Base-by-base conservation (phyloP, 2,329 filamentous ascomycete species). In the Escovopsis weberi region DNA sequence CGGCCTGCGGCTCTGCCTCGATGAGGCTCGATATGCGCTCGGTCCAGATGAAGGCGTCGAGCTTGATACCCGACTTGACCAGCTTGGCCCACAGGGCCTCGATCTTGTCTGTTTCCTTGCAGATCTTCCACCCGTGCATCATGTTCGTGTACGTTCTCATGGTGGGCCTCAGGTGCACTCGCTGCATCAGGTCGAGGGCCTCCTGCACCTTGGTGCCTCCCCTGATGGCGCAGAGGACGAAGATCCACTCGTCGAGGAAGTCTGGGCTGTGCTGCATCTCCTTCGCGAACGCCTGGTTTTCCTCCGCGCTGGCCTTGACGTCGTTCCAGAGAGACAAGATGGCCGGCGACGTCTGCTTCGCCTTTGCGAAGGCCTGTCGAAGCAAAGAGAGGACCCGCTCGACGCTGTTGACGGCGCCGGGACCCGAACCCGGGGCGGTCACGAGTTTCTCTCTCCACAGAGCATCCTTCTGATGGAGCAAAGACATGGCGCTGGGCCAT, bases 121-220 rank as follows among this genome's bases (percentile, higher is more conserved):
- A 68, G 40, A 66, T 68, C 53, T 72, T 74, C 59, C 79, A 85
- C 1, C 84, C 84, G 43, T 75, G 69, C 50, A 91, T 74, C 72
- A 91, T 82, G 37, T 74, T 65, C 34, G 78, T 81, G 74, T 82
- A 91, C 0, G 83, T 81, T 50, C 65, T 70, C 43, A 80, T 52
- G 6, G 70, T 78, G 12, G 83, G 80, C 43, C 63, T 58, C 28
- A 81, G 55, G 1, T 72, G 74, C 41, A 72, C 48, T 3, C 53
- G 49, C 30, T 55, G 49, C 67, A 73, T 73, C 37, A 62, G 43
- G 30, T 63, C 59, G 51, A 70, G 58, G 4, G 56, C 58, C 41
- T 63, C 58, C 39, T 62, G 55, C 11, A 62, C 41, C 44, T 49
- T 51, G n/a, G 43, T 35, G 2, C 53, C 45, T 9, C 55, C 53